Percentiles rank a stretch among this genome's conserved stretches.
Conservation (phyloP, 257 asterid genomes). For the Scutellaria baicalensis region DNA sequence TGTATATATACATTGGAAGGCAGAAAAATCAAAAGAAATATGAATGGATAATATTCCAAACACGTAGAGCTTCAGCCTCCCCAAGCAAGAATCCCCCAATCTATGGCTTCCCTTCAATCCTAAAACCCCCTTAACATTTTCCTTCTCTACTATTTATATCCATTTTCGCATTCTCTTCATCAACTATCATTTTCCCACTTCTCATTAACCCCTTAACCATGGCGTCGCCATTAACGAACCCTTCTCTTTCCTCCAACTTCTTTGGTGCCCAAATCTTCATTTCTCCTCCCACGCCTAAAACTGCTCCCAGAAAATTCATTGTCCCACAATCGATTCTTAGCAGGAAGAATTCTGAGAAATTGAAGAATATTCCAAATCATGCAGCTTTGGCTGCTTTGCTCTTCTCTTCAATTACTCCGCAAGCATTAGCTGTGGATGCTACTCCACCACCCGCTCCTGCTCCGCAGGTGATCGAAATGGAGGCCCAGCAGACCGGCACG, state of each 20-base stretch:
- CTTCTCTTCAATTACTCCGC: slow-evolving; percentile 64
- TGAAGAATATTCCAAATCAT: slow-evolving; percentile 33
- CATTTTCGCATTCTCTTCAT: not conserved
- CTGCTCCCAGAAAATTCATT: slow-evolving; percentile 39
- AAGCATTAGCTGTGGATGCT: slow-evolving; percentile 59
- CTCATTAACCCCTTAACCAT: slow-evolving; percentile 12
- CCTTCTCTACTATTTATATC: not conserved
- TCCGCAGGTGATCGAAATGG: slow-evolving; percentile 55
- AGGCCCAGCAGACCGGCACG: slow-evolving; percentile 44
- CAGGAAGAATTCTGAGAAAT: slow-evolving; percentile 24
- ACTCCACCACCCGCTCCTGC: slow-evolving; percentile 39
- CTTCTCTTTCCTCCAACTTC: slow-evolving; percentile 52
- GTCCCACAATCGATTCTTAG: slow-evolving; percentile 42
- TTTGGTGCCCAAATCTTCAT: slow-evolving; percentile 51
- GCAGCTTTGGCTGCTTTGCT: slow-evolving; percentile 77
- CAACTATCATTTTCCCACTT: not conserved
- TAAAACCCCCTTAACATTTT: slow-evolving; percentile 7
- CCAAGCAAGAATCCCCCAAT: slow-evolving; percentile 28
- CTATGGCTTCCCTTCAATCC: slow-evolving; percentile 36
- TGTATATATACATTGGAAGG: no score
- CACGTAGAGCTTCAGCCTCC: slow-evolving; percentile 46
- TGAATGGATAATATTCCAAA: slow-evolving; percentile 41
- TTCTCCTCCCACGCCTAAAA: slow-evolving; percentile 69
- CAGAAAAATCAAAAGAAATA: slow-evolving; percentile 1
- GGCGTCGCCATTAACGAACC: slow-evolving; percentile 45